Base-by-base conservation (phyloP, 2,329 filamentous ascomycete species). In the Fusarium tjaetaba region DNA sequence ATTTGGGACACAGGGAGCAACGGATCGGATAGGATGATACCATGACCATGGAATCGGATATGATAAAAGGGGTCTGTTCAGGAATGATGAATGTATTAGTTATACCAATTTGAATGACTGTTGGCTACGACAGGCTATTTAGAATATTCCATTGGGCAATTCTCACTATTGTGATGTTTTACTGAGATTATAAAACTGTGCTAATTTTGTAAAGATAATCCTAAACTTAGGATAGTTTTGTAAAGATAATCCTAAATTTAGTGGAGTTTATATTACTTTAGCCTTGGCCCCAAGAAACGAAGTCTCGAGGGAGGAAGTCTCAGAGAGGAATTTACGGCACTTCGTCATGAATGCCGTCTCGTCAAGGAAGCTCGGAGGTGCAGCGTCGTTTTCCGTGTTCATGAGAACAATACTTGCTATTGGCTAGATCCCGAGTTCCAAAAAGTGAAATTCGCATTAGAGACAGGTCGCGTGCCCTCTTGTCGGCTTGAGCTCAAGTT, bases 61-160 rank as follows among this genome's bases (percentile, higher is more conserved):
- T 56, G 65, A 68, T 61, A 55, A 20, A 53, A 53, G 51, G 52
- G 18, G 57, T 55, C 16, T 41, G 59, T 57, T 57, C 24, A 62
- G 52, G 57, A 48, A 62, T 61, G 63, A 41, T 39, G 52, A 30
- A 55, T 68, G 28, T 61, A 57, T 58, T 65, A 53, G 61, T 55
- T 75, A 74, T 75, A 77, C 74, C 68, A 77, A 77, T 76, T 75
- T 75, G 64, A 72, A 68, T 66, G 46, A 39, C 61, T 69, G 57
- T 58, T 49, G 65, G 60, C 45, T 66, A 64, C 22, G 57, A 28
- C 56, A 49, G 32, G 9, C 15, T 59, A 39, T 59, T 59, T 38
- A 30, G 24, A 39, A 59, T 32, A 39, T 28, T 18, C 30, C 7
- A 13, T 52, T 36, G 18, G n/a, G 18, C 18, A 8, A 39, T 28